Evolutionary conservation across 768 basidiomycete species (phyloP), one percentile per base, ranked within the genome.

Genomic region (Suillus cothurnatus): DNA sequence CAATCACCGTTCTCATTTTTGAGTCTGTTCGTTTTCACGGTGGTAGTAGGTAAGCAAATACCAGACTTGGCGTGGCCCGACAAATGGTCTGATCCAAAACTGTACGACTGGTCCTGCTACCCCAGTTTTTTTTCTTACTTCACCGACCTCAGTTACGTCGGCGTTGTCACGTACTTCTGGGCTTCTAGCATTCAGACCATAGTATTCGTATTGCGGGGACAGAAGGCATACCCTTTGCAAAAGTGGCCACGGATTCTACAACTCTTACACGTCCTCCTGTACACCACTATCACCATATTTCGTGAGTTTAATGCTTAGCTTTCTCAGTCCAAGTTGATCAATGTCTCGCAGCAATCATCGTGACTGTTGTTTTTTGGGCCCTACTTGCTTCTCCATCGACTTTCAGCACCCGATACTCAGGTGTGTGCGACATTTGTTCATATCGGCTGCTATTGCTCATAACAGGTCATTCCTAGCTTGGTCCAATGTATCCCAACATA

Each of bases 291-390:
- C 55, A 72, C 78, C 36, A 83, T 85, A 9, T 87, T 82, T 69
- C 89, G 90, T 91, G 72, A 72, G 88, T 82, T 53, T 28, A 17
- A 34, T 8, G 12, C 36, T 50, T 59, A 2, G 15, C 47, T 43
- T 43, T 41, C 12, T 17, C 7, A n/a, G 21, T 34, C 66, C 43
- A 36, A 31, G 17, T 32, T 53, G 28, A 39, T 19, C 55, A 8
- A 41, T 26, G 23, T 15, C 23, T n/a, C 31, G 52, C 64, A 91
- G 89, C 90, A 19, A 75, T 91, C 62, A 68, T 91, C 14, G 88
- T 90, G 2, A 89, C 89, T 0, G 74, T 83, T 32, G 86, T 90
- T 0, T 91, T 77, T 71, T 91, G 90, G 90, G 71, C 79, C 0
- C 72, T 90, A 14, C 77, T 91, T 6, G 68, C 86, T 3, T 73